These are phyloP conservation scores for Elongisporangium undulatum DNA, from an alignment of 352 stramenopile species.

Conservation along the genomic window DNA sequence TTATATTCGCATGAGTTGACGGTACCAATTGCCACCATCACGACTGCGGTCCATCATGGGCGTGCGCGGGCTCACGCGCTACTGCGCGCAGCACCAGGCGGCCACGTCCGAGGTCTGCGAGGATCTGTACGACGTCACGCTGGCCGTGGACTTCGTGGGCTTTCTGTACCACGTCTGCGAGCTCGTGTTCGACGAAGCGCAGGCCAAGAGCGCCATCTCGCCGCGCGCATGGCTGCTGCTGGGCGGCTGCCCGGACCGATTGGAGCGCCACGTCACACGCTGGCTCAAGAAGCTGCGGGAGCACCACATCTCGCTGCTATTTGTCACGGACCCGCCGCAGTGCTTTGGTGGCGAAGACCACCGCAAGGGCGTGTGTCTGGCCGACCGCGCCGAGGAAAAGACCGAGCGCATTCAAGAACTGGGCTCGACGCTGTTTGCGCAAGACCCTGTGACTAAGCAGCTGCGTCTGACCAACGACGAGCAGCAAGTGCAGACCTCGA, in stretches of 20 bases:
- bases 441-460: neutral
- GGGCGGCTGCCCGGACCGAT: constrained; percentile 39
- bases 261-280: constrained; percentile 36
- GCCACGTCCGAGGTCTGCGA: constrained; percentile 23
- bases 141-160: constrained; percentile 78
- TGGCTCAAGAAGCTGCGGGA: constrained; percentile 43
- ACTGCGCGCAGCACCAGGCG: constrained; percentile 48
- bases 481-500: constrained; percentile 10
- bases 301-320: constrained; percentile 48
- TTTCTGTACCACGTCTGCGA: constrained; percentile 77
- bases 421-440: constrained; percentile 20
- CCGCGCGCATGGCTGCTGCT: constrained; percentile 56
- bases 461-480: constrained; percentile 1
- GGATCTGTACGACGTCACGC: constrained; percentile 55
- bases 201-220: constrained; percentile 17
- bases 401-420: constrained; percentile 39
- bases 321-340: constrained; percentile 70
- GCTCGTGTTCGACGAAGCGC: constrained; percentile 34
- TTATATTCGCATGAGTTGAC: too few species aligned
- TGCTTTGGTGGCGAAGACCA: constrained; percentile 69
- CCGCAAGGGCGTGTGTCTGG: constrained; percentile 51
- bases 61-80: constrained; percentile 53
- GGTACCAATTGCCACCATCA: too few species aligned
- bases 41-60: constrained; percentile 61
- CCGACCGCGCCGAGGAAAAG: constrained; percentile 57